Evolutionary conservation across 2,329 filamentous ascomycete species (phyloP), one percentile per base, ranked within the genome.

Genomic region (Aspergillus quadricinctus): DNA sequence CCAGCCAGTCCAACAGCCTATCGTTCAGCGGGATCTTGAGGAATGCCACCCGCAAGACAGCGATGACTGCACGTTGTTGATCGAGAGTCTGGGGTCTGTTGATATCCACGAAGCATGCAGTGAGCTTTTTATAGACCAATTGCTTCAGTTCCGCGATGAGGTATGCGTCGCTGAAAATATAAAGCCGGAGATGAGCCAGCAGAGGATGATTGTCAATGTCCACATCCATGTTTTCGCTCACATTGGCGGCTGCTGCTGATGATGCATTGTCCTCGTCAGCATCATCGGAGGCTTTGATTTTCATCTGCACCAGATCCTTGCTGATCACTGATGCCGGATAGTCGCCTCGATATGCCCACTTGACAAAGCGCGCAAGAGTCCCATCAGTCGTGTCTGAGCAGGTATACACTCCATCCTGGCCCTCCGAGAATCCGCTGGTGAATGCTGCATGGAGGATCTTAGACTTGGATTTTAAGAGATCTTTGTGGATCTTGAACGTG

Each of bases 111-210:
- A 56, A 40, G 27, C 49, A 49, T 17, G 37, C 48, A 5, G 48
- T 53, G 8, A 57, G 27, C n/a, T 52, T 57, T 19, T 46, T 8
- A 50, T 50, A 57, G 14, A 50, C 52, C 37, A 55, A 37, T 4
- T 52, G 14, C 17, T 55, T 57, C n/a, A 60, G 46, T 7, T 45
- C 35, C 2, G 25, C 21, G 21, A 57, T 28, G 11, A 57, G 25
- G 41, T 57, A 60, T 9, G 23, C n/a, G 7, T 60, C 49, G 6
- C 51, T 50, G 31, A 60, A 60, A 25, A 60, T 55, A 14, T 57
- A 55, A 21, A 57, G 23, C 17, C 27, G 25, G 28, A 60, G 29
- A 37, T 60, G 50, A 10, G 37, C 43, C 14, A 55, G 9, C 5
- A 57, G 46, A 6, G 46, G 51, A 48, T 57, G 49, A 19, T 50